phyloP scores from a whole-genome alignment of 2,329 filamentous ascomycete genomes.

The Mycosphaerella sp. region DNA sequence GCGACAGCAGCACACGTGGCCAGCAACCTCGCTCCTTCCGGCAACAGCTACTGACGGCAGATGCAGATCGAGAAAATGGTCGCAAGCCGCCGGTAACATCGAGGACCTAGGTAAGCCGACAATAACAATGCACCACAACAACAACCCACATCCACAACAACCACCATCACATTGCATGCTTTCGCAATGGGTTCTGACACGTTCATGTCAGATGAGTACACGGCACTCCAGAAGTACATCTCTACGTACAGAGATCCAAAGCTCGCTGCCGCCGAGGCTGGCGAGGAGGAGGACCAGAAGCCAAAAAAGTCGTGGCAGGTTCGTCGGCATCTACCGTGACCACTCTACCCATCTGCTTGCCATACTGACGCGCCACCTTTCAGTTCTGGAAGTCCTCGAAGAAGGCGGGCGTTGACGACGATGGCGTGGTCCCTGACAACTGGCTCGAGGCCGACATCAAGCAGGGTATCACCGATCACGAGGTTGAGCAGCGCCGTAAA shows the following conservation, averaged over 20 bases:
- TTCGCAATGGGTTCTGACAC: constrained; percentile 18
- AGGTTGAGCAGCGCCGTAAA: constrained; percentile 60
- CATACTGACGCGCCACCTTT: constrained; percentile 17
- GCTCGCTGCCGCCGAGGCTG: constrained; percentile 40
- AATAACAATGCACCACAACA: background rate
- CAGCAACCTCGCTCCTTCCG: background rate
- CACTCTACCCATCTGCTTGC: background rate
- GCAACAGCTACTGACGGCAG: constrained; percentile 16
- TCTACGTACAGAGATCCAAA: constrained; percentile 59
- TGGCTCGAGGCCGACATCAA: constrained; percentile 64
- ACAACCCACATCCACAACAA: background rate
- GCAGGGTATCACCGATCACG: constrained; percentile 52
- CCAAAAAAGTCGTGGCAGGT: constrained; percentile 49
- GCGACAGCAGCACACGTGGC: background rate
- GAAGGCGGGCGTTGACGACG: constrained; percentile 32
- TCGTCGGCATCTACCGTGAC: constrained; percentile 8
- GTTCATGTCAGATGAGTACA: constrained; percentile 52
- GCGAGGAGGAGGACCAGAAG: constrained; percentile 42
- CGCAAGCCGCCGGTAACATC: constrained; percentile 36
- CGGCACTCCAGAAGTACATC: constrained; percentile 60
- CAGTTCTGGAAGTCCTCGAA: constrained; percentile 47
- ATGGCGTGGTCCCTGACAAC: constrained; percentile 52
- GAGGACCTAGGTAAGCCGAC: constrained; percentile 36
- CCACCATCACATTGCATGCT: constrained; percentile 1
- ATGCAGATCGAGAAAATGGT: constrained; percentile 35